Base-by-base conservation (phyloP, 352 stramenopile genomes). In the Thraustochytrium sp. region DNA sequence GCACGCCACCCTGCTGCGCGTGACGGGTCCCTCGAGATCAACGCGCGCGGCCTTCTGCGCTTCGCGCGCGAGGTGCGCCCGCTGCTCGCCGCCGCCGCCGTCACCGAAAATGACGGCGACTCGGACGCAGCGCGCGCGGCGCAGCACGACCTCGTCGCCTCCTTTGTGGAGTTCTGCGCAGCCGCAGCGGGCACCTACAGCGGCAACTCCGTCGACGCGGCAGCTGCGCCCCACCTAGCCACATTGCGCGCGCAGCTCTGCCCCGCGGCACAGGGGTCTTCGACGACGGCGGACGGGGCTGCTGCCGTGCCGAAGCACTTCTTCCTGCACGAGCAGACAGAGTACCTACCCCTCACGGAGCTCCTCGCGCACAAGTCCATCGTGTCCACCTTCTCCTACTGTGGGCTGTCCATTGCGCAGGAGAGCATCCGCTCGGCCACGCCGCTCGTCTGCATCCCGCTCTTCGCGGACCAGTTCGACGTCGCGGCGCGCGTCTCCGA, bases 361-460 rank as follows among this genome's bases (percentile, higher is more conserved):
- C 86, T 94, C 8, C 82, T 94, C 13, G 86, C 85, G 13, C 91
- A 94, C 16, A 85, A 85, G 2, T 85, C 87, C 23, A 88, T 95
- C 8, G 88, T 85, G 0, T 63, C 94, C 23, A 90, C 94, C 2
- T 86, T 96, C 46, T 95, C 90, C n/a, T 92, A 96, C 78, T 96
- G 92, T 68, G 92, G 92, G 29, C 93, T 94, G 89, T 89, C 90
- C 4, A 92, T 91, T 29, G 91, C 91, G 13, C 91, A 95, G 86
- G 91, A 95, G 84, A 89, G 89, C 16, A 86, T 95, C 13, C 86
- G 93, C 8, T 90, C 92, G 65, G 86, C 87, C 62, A 94, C 93
- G 65, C 91, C 92, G 21, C 77, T 96, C 77, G 74, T 96, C 23
- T 96, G 92, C 78, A 92, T 96, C 26, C 92, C 92, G n/a, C 95